Base-by-base conservation (phyloP, 2,329 filamentous ascomycete species). In the Thelonectria rubi region DNA sequence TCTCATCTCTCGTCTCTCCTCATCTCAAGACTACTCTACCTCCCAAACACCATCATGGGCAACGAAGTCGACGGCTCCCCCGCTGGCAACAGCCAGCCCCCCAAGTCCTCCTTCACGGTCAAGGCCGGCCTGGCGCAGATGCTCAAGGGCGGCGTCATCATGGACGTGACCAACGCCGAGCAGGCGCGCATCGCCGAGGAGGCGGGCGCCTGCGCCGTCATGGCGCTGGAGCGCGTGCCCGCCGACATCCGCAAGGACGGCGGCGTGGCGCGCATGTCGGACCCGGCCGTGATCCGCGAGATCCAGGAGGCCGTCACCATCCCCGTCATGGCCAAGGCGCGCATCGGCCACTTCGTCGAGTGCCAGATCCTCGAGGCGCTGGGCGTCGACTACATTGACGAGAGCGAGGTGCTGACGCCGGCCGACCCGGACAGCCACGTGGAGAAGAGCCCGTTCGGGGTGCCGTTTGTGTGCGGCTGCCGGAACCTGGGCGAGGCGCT, bases 111-210 rank as follows among this genome's bases (percentile, higher is more conserved):
- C 78, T 97, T 97, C 79, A 89, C 89, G 69, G 90, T 97, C 85
- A 99, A 99, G 86, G 91, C 93, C 55, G 95, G 94, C 62, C 84
- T 99, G 67, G 95, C 95, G 21, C 91, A 97, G 80, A 99, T 99
- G 95, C 84, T 98, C 80, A 97, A 98, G 85, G 95, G 95, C 76
- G 95, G 95, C 73, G 95, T 99, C 68, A 99, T 99, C 80, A 99
- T 99, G 95, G 95, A 99, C 80, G 95, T 98, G 60, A 93, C 96
- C 66, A 92, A 94, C 77, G 92, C 93, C 24, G 91, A 92, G 75
- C 94, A 97, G 84, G 94, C 95, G 65, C 92, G 92, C 80, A 97
- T 99, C 77, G 95, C 95, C 76, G 95, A 99, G 80, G 94, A 98
- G 78, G 94, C 95, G 64, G 95, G 95, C 65, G 95, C 95, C 65